Percentiles rank a stretch among this genome's conserved stretches.
phyloP scores from a whole-genome alignment of 2,329 filamentous ascomycete species.

The Penicillium sp. region DNA sequence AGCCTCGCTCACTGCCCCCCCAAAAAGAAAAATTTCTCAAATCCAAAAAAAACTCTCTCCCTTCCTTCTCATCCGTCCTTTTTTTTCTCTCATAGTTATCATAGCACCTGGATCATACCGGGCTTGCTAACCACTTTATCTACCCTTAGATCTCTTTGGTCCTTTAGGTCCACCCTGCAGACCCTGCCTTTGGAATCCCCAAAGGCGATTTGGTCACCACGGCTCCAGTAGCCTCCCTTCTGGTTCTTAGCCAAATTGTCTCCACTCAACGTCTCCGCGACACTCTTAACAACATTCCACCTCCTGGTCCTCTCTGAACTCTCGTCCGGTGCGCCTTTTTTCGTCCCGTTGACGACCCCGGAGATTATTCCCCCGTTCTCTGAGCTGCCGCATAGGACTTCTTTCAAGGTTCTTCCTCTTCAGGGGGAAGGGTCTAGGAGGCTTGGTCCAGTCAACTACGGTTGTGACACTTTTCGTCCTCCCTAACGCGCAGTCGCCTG shows the following conservation, averaged over 20 bases:
- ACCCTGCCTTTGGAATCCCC: conserved; percentile 41
- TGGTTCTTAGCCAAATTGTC: conserved; percentile 45
- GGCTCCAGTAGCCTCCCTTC: conserved; percentile 38
- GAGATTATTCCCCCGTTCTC: conserved; percentile 59
- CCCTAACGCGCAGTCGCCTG: conserved; percentile 68
- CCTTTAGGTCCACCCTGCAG: conserved; percentile 8
- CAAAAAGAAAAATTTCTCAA: conserved; percentile 5
- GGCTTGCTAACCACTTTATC: conserved; percentile 3
- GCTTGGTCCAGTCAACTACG: conserved; percentile 88
- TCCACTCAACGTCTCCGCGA: conserved; percentile 44
- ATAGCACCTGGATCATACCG: neutral
- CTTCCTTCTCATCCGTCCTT: neutral
- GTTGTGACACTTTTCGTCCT: conserved; percentile 91
- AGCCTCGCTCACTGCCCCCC: conserved; percentile 8
- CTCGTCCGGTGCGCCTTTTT: conserved; percentile 41
- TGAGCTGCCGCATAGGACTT: conserved; percentile 99
- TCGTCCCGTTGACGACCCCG: conserved; percentile 36
- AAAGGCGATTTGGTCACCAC: conserved; percentile 42
- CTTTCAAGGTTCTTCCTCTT: conserved; percentile 98
- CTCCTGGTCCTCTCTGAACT: conserved; percentile 37
- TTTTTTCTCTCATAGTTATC: conserved; percentile 5
- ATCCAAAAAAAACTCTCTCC: conserved; percentile 25
- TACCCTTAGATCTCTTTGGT: conserved; percentile 1
- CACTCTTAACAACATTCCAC: conserved; percentile 51
- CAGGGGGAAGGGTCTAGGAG: conserved; percentile 99